Base-by-base conservation (phyloP, 257 asterid genomes). In the Przewalskia tangutica region DNA sequence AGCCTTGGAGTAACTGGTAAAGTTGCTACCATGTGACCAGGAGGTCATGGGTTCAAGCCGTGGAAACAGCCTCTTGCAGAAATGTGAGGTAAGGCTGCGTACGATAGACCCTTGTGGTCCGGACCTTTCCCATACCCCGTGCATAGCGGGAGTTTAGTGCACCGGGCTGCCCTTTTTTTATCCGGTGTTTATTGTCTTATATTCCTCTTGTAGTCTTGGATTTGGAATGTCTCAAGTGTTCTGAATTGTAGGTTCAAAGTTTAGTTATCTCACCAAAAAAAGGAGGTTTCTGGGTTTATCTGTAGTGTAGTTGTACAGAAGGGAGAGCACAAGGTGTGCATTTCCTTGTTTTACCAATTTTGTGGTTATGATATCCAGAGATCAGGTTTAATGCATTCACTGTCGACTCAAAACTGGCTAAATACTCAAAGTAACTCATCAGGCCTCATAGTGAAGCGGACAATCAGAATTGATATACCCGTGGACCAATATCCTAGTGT, bases 401-500 rank as follows among this genome's bases (percentile, higher is more conserved):
- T 98, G 8, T 88, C 94, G 42, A 88, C 93, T 40, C 97, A 89
- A 85, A 96, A 64, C 85, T 94, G 99, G 99, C 93, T 91, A 84
- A 95, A 93, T 84, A 89, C 97, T 80, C 98, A 92, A 83, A 88
- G 92, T 85, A 92, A 94, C 90, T 91, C 99, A 53, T 94, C 98
- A 34, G 97, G 94, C 88, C 93, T 93, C 81, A 90, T 93, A 17
- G 98, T 89, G 88, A 94, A 94, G 97, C 90, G 91, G 75, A 89
- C 98, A 60, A 84, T 96, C 84, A 88, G 99, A 91, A 95, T 96
- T 84, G 98, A 96, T 83, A 90, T 96, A 83, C 98, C 99, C 9
- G 97, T 96, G 80, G 99, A 93, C 56, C 98, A 89, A 80, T 93
- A 89, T 87, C 99, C 99, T 64, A 89, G 84, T 86, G 99, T 96